Evolutionary conservation across 495 filamentous ascomycete genomes (phyloP).

Genomic region (Penicillium taxi): DNA sequence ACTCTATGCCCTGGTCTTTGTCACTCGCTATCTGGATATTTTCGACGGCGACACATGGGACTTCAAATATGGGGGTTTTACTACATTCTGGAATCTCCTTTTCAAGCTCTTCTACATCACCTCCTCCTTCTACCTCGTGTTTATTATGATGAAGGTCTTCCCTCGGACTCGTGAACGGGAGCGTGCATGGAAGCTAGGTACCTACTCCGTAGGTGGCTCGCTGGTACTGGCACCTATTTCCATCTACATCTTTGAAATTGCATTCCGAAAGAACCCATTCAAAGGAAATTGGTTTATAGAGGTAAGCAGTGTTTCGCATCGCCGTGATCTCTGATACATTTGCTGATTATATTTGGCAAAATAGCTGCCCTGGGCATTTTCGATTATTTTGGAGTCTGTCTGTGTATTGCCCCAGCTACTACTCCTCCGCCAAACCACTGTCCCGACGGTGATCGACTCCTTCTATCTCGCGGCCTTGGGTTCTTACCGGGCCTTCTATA

Average conservation of each 20-base stretch:
- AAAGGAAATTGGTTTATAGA: conserved; percentile 41
- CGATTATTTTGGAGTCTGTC: conserved; percentile 81
- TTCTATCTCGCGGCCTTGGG: conserved; percentile 88
- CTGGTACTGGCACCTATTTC: conserved; percentile 56
- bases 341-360: conserved; percentile 3
- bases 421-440: conserved; percentile 84
- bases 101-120: conserved; percentile 80
- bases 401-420: conserved; percentile 87
- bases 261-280: conserved; percentile 20
- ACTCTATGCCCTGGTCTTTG: conserved; percentile 80
- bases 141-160: conserved; percentile 77
- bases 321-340: neutral
- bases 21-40: conserved; percentile 80
- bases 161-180: conserved; percentile 84
- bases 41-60: conserved; percentile 40
- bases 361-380: conserved; percentile 76
- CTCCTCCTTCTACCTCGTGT: conserved; percentile 80
- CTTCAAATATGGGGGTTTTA: conserved; percentile 6
- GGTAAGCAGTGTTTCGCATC: conserved; percentile 33
- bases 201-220: conserved; percentile 52
- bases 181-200: conserved; percentile 80
- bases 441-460: conserved; percentile 92
- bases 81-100: conserved; percentile 45
- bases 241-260: conserved; percentile 50
- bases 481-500: conserved; percentile 82